These are phyloP conservation scores for Cardamine resedifolia DNA, from an alignment of 345 rosid species.

Conservation along the genomic window DNA sequence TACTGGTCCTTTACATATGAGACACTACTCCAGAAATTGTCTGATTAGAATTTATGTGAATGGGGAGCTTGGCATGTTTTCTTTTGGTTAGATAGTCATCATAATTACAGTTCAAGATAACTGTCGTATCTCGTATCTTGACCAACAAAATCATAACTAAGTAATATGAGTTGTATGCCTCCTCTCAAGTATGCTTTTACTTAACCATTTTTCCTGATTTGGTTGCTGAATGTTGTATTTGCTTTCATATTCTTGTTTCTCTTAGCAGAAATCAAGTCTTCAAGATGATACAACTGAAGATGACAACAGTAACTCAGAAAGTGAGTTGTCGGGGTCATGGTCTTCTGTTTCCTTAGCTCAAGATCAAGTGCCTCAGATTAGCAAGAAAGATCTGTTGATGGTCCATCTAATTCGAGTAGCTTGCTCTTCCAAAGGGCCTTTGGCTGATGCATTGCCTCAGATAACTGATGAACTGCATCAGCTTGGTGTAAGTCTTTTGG, in stretches of 20 bases:
- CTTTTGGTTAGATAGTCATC: conserved; percentile 7
- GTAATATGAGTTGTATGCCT: neutral
- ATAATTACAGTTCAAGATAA: neutral
- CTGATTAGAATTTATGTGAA: neutral
- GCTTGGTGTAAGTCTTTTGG: conserved; percentile 63
- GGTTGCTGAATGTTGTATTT: neutral
- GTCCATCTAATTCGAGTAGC: conserved; percentile 89
- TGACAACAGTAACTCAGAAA: conserved; percentile 41
- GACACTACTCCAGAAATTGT: neutral
- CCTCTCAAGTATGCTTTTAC: neutral
- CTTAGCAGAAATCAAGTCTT: conserved; percentile 10
- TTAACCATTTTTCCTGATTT: neutral
- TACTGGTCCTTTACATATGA: neutral
- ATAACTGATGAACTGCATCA: conserved; percentile 70
- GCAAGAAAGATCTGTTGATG: conserved; percentile 74
- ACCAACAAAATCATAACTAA: neutral
- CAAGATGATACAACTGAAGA: conserved; percentile 41
- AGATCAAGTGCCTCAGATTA: conserved; percentile 47
- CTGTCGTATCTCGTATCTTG: neutral
- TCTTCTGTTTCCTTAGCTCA: conserved; percentile 53
- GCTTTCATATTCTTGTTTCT: conserved; percentile 5
- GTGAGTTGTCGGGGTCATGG: conserved; percentile 44
- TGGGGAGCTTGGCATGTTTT: neutral
- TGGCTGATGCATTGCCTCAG: conserved; percentile 66
- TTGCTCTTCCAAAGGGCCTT: conserved; percentile 70